A percentile compares a stretch with the other conserved stretches of the same genome.
Conservation (phyloP, 2,329 filamentous ascomycete genomes). For the Ilyonectria robusta region DNA sequence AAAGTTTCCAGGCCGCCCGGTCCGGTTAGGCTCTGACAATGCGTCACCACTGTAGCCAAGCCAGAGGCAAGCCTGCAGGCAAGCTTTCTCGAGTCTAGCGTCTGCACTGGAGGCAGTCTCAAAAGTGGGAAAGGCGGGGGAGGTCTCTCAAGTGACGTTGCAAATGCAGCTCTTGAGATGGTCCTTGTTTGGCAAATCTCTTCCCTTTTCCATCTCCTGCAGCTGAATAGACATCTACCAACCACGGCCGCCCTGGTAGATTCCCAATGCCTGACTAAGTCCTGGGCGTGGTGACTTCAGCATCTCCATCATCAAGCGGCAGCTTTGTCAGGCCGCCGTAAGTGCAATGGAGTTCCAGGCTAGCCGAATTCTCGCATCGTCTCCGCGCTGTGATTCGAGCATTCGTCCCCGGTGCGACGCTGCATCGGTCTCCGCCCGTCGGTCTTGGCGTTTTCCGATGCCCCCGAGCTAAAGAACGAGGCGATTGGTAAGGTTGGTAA, state of each 20-base stretch:
- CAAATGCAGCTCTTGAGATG: no score
- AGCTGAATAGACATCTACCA: background rate
- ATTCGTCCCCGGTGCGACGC: background rate
- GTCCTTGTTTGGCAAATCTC: no score
- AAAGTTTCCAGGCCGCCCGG: no score
- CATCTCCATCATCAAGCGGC: constrained; percentile 12
- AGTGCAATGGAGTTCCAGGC: constrained; percentile 12
- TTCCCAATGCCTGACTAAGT: constrained; percentile 25
- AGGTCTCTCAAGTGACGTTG: no score
- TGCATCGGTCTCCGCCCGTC: background rate
- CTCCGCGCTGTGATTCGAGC: constrained; percentile 9
- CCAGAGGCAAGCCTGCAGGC: no score
- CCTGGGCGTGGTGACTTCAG: constrained; percentile 19
- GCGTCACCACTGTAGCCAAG: no score
- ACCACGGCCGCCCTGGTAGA: background rate
- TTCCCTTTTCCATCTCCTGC: no score
- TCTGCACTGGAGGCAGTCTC: no score
- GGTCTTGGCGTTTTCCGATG: constrained; percentile 45
- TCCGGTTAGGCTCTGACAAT: no score
- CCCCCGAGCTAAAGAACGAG: constrained; percentile 12
- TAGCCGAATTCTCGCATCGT: constrained; percentile 15
- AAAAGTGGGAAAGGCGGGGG: no score
- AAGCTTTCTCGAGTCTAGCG: no score
- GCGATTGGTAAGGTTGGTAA: constrained; percentile 21
- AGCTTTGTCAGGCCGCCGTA: constrained; percentile 24